Evolutionary conservation across 2,329 filamentous ascomycete genomes (phyloP), one percentile per base, ranked within the genome.

Genomic region (Ascochyta rabiei): DNA sequence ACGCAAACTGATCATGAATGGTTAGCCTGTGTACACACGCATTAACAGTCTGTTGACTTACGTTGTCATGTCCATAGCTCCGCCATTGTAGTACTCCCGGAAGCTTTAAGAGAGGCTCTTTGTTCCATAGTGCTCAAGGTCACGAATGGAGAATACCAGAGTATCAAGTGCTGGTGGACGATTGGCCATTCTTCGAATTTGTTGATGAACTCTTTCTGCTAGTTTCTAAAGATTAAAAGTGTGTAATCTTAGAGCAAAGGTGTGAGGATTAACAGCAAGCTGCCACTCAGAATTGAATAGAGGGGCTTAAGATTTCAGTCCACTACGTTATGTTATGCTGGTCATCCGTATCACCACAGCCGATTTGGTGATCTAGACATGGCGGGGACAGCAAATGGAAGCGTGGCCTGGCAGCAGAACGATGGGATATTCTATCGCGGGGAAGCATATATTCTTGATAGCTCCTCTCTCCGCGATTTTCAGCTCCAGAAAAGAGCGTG

Each of bases 81-180:
- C 57, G 19, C 57, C 57, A 48, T 61, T 58, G 33, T 54, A 60
- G 68, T 84, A 86, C 45, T 84, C 82, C 76, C 53, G 61, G 26
- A 75, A 72, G 72, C 76, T 77, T 18, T 69, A 71, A 1, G 77
- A 71, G 30, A 81, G 67, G 37, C 70, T 76, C 18, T 69, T 68
- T 46, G 72, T 73, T 13, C 73, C 79, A 41, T 69, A 44, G 23
- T 65, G 67, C 63, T 80, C 77, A 15, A 65, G 52, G 35, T 65
- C 62, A 2, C 35, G 50, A 21, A 65, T 62, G 4, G 59, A 63
- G 34, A 60, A 63, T 4, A 66, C 61, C 8, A 59, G 48, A 26
- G 60, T 38, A 49, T 66, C 61, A n/a, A 63, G 47, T n/a, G 55
- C 50, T 24, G 53, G 35, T 33, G 60, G 55, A 12, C 63, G 59